Conservation (phyloP, 1,139 yeast genomes). For the Casaregolazyma suthepensis region DNA sequence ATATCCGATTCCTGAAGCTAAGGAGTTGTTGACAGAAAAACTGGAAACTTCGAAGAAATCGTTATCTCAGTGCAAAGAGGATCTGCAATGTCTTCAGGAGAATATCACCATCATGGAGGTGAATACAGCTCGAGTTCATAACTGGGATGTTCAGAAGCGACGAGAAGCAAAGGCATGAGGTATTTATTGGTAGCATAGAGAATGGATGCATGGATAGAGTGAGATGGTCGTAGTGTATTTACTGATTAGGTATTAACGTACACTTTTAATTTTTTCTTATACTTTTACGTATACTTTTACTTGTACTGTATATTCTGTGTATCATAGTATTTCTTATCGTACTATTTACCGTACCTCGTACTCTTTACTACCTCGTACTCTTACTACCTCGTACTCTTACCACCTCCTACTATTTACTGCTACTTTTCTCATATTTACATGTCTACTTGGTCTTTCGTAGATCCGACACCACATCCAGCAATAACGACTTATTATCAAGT, state of each 20-base stretch:
- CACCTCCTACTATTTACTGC: neutral
- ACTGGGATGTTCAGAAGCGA: slow-evolving; percentile 92
- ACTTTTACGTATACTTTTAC: no score
- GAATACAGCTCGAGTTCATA: slow-evolving; percentile 88
- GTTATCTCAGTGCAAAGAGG: slow-evolving; percentile 63
- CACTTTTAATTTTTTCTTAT: no score
- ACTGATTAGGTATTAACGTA: no score
- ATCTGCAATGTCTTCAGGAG: slow-evolving; percentile 80
- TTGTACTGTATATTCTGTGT: no score
- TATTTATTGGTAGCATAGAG: neutral
- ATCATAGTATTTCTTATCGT: no score
- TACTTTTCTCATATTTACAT: neutral
- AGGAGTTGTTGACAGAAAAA: slow-evolving; percentile 57
- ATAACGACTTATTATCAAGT: slow-evolving; percentile 85
- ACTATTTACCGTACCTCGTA: no score
- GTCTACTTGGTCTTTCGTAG: slow-evolving; percentile 9
- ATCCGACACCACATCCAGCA: slow-evolving; percentile 82
- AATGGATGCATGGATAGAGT: neutral
- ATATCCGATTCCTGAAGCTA: slow-evolving; percentile 85
- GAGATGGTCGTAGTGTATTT: no score
- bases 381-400: no score
- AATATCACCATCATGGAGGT: slow-evolving; percentile 98
- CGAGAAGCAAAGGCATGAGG: slow-evolving; percentile 34
- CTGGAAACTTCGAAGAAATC: slow-evolving; percentile 58
- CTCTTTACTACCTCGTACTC: no score